These are phyloP conservation scores for Viola odorata DNA, from an alignment of 345 rosid genomes.

Conservation along the genomic window DNA sequence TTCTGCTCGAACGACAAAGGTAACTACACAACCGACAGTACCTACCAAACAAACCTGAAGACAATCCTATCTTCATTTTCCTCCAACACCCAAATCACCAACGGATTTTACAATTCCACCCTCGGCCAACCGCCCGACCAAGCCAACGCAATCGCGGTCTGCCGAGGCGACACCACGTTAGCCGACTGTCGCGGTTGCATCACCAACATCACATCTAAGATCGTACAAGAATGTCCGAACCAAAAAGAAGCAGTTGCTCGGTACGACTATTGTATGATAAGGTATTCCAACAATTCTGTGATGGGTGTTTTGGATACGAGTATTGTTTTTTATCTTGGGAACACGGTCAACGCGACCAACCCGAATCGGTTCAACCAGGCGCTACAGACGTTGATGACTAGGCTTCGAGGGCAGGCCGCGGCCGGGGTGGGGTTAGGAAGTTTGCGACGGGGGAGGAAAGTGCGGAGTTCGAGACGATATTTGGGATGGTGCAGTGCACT, in stretches of 20 bases:
- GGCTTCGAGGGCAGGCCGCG: slow-evolving; percentile 10
- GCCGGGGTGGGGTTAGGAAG: slow-evolving; percentile 24
- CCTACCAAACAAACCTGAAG: slow-evolving; percentile 17
- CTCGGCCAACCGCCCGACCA: slow-evolving; percentile 11
- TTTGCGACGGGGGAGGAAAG: slow-evolving; percentile 25
- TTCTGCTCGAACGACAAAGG: background rate
- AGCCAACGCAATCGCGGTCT: slow-evolving; percentile 19
- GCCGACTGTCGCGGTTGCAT: slow-evolving; percentile 2
- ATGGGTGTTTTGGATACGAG: background rate
- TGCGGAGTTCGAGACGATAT: slow-evolving; percentile 22
- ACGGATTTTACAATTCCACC: slow-evolving; percentile 13
- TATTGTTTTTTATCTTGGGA: accelerated
- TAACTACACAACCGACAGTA: slow-evolving; percentile 14
- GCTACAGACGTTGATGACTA: slow-evolving; percentile 2
- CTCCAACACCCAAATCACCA: background rate
- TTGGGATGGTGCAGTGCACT: slow-evolving; percentile 45
- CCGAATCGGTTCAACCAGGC: slow-evolving; percentile 5
- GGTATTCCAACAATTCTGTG: slow-evolving; percentile 16
- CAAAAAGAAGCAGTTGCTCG: slow-evolving; percentile 13
- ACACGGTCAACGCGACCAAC: background rate
- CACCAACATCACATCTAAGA: background rate
- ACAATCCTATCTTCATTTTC: slow-evolving; percentile 8
- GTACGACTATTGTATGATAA: background rate
- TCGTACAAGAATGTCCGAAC: slow-evolving; percentile 13
- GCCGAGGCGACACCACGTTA: slow-evolving; percentile 8